Percentiles rank a stretch among this genome's conserved stretches.
phyloP scores from a whole-genome alignment of 1,139 yeast genomes.

The Wickerhamomyces sp. region DNA sequence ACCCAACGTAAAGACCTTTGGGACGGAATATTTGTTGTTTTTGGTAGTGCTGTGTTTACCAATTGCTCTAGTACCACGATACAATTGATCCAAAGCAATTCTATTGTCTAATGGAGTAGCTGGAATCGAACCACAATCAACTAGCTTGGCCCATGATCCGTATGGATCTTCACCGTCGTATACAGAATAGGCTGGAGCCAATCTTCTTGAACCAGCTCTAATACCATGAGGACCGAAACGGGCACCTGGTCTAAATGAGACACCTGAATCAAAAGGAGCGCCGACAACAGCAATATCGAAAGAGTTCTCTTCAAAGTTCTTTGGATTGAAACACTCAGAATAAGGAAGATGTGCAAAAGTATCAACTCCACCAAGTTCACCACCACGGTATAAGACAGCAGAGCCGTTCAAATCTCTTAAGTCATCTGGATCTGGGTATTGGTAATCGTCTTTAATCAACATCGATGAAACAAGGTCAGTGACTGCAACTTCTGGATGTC shows the following conservation, averaged over 20 bases:
- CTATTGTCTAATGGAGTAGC: slow-evolving; percentile 58
- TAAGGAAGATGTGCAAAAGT: slow-evolving; percentile 53
- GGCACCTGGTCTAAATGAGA: slow-evolving; percentile 59
- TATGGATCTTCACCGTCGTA: slow-evolving; percentile 49
- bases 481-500: slow-evolving; percentile 24
- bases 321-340: slow-evolving; percentile 39
- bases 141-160: slow-evolving; percentile 46
- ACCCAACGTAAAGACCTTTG: slow-evolving; percentile 48
- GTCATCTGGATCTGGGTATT: slow-evolving; percentile 35
- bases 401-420: slow-evolving; percentile 34
- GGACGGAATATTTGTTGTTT: slow-evolving; percentile 16
- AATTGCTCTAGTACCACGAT: slow-evolving; percentile 35
- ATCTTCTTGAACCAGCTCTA: slow-evolving; percentile 52
- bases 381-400: slow-evolving; percentile 33
- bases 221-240: slow-evolving; percentile 60
- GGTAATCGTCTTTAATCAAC: slow-evolving; percentile 29
- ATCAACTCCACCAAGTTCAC: slow-evolving; percentile 44
- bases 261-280: slow-evolving; percentile 59
- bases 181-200: slow-evolving; percentile 35
- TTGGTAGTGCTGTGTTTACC: slow-evolving; percentile 28
- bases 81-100: slow-evolving; percentile 50
- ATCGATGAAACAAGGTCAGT: slow-evolving; percentile 27
- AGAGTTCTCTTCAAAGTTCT: slow-evolving; percentile 20
- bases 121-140: slow-evolving; percentile 58
- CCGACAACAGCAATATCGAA: slow-evolving; percentile 52